Conservation (phyloP, 768 basidiomycete genomes). For the Hebeloma cylindrosporum region DNA sequence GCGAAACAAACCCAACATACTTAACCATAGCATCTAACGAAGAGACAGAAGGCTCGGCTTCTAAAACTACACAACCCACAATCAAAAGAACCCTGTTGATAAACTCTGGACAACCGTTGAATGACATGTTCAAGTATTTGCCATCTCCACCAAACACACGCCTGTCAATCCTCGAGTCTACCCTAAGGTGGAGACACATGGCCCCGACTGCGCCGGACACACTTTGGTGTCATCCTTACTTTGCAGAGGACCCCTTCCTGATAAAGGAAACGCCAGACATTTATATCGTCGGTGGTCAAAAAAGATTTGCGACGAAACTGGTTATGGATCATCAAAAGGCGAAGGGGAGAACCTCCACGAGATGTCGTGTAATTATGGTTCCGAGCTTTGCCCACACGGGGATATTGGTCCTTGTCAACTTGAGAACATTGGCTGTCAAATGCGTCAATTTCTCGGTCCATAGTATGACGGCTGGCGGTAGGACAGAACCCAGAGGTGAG, state of each 20-base stretch:
- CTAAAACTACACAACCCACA: constrained; percentile 17
- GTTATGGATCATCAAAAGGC: constrained; percentile 40
- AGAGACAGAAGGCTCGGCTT: constrained; percentile 26
- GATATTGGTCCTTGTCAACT: constrained; percentile 73
- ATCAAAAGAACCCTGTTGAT: constrained; percentile 64
- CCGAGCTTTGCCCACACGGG: constrained; percentile 83
- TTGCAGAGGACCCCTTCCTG: constrained; percentile 85
- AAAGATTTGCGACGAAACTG: constrained; percentile 73
- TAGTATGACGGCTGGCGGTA: constrained; percentile 39
- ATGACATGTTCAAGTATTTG: constrained; percentile 95
- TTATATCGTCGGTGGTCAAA: constrained; percentile 92
- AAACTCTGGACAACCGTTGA: constrained; percentile 90
- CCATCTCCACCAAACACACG: constrained; percentile 68
- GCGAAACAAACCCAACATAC: constrained; percentile 91
- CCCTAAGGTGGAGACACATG: constrained; percentile 91
- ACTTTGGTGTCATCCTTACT: constrained; percentile 96
- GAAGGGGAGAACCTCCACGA: constrained; percentile 28
- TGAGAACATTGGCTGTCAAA: constrained; percentile 71
- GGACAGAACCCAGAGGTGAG: constrained; percentile 18
- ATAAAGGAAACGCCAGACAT: constrained; percentile 83
- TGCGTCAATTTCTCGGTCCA: constrained; percentile 57
- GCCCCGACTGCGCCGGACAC: constrained; percentile 99
- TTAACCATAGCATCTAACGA: constrained; percentile 57
- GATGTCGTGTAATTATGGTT: constrained; percentile 74
- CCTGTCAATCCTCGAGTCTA: constrained; percentile 71